Base-by-base conservation (phyloP, 345 rosid species). In the Arabidopsis suecica region DNA sequence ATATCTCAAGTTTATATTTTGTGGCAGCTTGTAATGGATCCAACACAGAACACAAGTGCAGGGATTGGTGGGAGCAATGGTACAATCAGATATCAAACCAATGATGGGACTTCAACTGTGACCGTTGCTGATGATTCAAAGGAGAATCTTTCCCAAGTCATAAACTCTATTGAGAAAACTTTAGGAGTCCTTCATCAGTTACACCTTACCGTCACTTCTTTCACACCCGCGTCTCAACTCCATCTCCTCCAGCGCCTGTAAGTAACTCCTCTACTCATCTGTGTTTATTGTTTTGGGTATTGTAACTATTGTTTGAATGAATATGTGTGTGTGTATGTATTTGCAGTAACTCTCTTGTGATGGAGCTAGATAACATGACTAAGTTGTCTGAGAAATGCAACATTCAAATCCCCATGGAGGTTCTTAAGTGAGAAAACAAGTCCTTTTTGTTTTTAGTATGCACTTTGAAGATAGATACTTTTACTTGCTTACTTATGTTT, bases 211-310 rank as follows among this genome's bases (percentile, higher is more conserved):
- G 89, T 90, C 58, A 86, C 95, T 61, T 87, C 95, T 63, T 90
- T 87, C 84, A 90, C 89, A 66, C 81, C 89, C 2, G 89, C 94
- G 42, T 87, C 93, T 54, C 98, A 92, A 83, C 95, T 89, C 37
- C 93, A 89, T 79, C 98, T 95, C 75, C 96, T 92, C 37, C 90
- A 92, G 63, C 93, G 96, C 86, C 85, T 92, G 98, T 92, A 47
- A 36, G 3, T 28, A 94, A 18, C 32, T 65, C 4, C 1, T 16
- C 37, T n/a, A 37, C 55, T 4, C 49, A 65, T 40, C 42, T 33
- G 28, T 30, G 13, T 44, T 10, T 18, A 7, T 30, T 41, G 18
- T 16, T 16, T 16, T 16, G 18, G 18, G 18, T 16, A 16, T 16
- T 16, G 18, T 16, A 16, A 48, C 47, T 16, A 28, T 37, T 61